Evolutionary conservation across 2,329 filamentous ascomycete species (phyloP), one percentile per base, ranked within the genome.

Genomic region (Claviceps sp.): DNA sequence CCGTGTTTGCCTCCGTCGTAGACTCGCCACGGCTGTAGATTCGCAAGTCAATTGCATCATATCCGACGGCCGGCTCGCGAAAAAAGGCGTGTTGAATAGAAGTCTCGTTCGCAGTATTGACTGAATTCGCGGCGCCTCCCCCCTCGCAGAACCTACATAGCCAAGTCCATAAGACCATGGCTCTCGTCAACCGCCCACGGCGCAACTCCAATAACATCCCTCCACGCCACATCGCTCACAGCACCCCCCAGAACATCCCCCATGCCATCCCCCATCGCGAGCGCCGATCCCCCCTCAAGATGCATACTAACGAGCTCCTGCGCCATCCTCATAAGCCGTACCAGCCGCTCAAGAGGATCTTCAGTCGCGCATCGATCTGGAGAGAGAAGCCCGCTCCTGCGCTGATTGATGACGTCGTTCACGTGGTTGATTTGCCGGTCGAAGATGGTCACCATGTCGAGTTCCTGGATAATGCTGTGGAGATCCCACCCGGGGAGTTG

Each of bases 401-500:
- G 63, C 30, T 61, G 62, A 30, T 54, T 51, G 16, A 68, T 61
- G 14, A 69, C 55, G 2, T 63, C 51, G 0, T 55, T 55, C 2
- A 69, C 54, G 42, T 67, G 62, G 6, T 57, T 53, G n/a, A 65
- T 59, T 52, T 67, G 63, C 44, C 55, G 54, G 43, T 56, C 56
- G n/a, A 65, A 50, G 37, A 61, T 57, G 18, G 45, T 49, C 5
- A 49, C 37, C 48, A 59, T 51, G 24, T 56, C 54, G 20, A 70
- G 61, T 54, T 72, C 67, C 22, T 59, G 55, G 5, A 66, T 62
- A 22, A 70, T 66, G 1, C 62, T 57, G 2, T 57, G 58, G 3
- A 69, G 60, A 48, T 76, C 68, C 74, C 74, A 77, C 0, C 73
- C 73, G 0, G 73, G 71, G 1, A 70, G 55, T 41, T 67, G 65